phyloP scores from a whole-genome alignment of 1,139 yeast species.

The Groenewaldozyma sp. region DNA sequence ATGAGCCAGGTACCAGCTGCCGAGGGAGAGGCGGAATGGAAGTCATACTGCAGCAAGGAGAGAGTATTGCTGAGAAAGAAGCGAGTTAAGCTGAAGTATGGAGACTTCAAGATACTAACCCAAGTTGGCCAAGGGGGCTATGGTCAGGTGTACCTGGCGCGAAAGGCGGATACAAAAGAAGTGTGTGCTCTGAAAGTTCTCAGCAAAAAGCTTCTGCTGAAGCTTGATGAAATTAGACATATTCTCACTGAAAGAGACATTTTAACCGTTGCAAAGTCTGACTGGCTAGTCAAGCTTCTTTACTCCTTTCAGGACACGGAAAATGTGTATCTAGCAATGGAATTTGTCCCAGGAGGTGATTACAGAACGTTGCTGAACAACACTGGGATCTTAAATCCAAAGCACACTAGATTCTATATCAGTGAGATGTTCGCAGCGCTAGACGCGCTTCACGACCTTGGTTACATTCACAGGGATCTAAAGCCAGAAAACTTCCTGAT shows the following conservation, averaged over 20 bases:
- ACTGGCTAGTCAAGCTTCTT: slow-evolving; percentile 88
- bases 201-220: slow-evolving; percentile 76
- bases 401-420: slow-evolving; percentile 90
- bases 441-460: slow-evolving; percentile 86
- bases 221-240: slow-evolving; percentile 91
- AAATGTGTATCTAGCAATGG: slow-evolving; percentile 94
- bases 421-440: slow-evolving; percentile 96
- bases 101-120: slow-evolving; percentile 91
- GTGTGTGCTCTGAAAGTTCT: slow-evolving; percentile 91
- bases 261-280: slow-evolving; percentile 85
- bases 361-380: slow-evolving; percentile 89
- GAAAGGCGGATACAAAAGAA: slow-evolving; percentile 89
- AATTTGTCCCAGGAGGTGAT: slow-evolving; percentile 98
- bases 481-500: slow-evolving; percentile 96
- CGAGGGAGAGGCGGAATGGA: slow-evolving; percentile 65
- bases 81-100: slow-evolving; percentile 84
- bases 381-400: slow-evolving; percentile 86
- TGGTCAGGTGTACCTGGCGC: slow-evolving; percentile 89
- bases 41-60: slow-evolving; percentile 74
- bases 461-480: slow-evolving; percentile 93
- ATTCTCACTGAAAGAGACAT: slow-evolving; percentile 95
- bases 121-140: slow-evolving; percentile 99
- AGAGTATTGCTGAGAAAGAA: slow-evolving; percentile 77
- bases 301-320: slow-evolving; percentile 94
- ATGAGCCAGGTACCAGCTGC: slow-evolving; percentile 40